Percentiles rank a stretch among this genome's conserved stretches.
These are phyloP conservation scores for Eimeria zaria DNA, from an alignment of 169 alveolate species.

Conservation along the genomic window DNA sequence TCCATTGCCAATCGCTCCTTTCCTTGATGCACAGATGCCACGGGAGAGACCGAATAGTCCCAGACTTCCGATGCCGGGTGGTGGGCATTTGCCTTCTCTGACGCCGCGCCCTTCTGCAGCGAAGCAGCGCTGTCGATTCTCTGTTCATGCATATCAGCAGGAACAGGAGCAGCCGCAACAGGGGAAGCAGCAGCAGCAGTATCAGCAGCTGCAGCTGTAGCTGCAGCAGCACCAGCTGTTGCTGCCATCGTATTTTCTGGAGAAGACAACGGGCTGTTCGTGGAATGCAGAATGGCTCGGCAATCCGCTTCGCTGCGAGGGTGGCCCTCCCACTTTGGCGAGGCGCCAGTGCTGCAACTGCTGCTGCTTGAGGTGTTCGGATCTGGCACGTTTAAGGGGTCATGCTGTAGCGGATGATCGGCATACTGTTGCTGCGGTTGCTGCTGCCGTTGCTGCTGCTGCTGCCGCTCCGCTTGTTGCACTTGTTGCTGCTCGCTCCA, in stretches of 20 bases:
- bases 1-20: not conserved
- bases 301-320: not conserved
- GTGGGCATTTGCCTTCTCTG: conserved; percentile 2
- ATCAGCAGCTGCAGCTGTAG: not conserved
- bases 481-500: conserved; percentile 13
- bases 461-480: conserved; percentile 3
- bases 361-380: conserved; percentile 6
- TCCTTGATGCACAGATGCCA: conserved; percentile 20
- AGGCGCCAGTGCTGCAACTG: conserved; percentile 31
- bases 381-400: not conserved
- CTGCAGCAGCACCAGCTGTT: conserved; percentile 2
- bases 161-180: conserved; percentile 3
- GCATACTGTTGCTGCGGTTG: not conserved
- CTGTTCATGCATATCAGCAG: conserved; percentile 11
- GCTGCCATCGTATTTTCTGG: not conserved
- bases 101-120: not conserved
- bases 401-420: conserved; percentile 18
- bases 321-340: conserved; percentile 3
- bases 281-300: not conserved
- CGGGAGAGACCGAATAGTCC: not conserved
- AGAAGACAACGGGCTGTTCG: not conserved
- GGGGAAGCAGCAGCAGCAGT: not conserved
- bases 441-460: conserved; percentile 9
- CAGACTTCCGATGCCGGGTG: conserved; percentile 25
- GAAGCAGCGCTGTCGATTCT: not conserved